Conservation (phyloP, 441 rosid genomes). For the Omphalea diandra region DNA sequence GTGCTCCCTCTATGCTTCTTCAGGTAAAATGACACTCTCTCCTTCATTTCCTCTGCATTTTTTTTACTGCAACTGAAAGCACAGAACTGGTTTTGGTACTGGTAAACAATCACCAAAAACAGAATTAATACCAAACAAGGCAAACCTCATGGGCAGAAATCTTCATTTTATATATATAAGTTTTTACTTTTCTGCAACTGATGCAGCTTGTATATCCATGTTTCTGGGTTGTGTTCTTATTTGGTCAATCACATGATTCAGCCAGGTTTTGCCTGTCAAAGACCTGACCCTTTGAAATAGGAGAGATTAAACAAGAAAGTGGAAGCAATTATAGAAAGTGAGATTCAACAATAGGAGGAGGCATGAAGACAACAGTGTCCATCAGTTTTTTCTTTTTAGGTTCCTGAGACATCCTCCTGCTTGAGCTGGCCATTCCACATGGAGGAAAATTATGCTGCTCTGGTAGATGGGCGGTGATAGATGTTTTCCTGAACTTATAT, state of each 20-base stretch:
- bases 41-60: neutral
- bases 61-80: neutral
- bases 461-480: neutral
- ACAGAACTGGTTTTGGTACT: no score
- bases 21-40: conserved; percentile 48
- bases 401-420: neutral
- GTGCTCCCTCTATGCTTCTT: conserved; percentile 85
- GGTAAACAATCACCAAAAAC: no score
- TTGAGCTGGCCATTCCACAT: neutral
- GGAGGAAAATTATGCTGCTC: no score
- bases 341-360: neutral
- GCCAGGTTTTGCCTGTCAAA: conserved; percentile 75
- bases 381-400: neutral
- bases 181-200: conserved; percentile 19
- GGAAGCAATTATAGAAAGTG: neutral
- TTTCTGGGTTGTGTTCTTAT: conserved; percentile 30
- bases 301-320: neutral
- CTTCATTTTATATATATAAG: neutral
- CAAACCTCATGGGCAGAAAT: neutral
- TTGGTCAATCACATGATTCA: conserved; percentile 36
- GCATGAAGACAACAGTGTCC: neutral
- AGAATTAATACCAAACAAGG: no score
- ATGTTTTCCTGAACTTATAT: neutral
- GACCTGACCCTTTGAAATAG: conserved; percentile 34
- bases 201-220: conserved; percentile 30